Base-by-base conservation (phyloP, 1,284 basidiomycete genomes). In the Athelia psychrophila region DNA sequence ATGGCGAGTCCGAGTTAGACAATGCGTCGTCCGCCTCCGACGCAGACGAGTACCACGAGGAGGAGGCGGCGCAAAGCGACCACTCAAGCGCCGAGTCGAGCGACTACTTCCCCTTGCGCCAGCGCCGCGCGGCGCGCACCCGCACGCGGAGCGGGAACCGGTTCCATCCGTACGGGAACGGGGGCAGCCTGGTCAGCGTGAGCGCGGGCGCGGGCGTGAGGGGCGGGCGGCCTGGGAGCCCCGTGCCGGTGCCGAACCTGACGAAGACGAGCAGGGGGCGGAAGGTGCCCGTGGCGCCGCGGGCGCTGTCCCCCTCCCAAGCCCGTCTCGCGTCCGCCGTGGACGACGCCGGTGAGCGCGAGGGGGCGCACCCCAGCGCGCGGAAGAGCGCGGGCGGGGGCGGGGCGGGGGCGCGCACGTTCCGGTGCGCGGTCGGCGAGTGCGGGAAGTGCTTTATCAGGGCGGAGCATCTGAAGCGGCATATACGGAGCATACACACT, bases 231-330 rank as follows among this genome's bases (percentile, higher is more conserved):
- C n/a, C n/a, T n/a, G n/a, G n/a, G n/a, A n/a, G n/a, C n/a, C 87
- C 86, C 1, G 72, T 86, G 15, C 85, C 87, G 8, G 77, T 88
- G 19, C 86, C 86, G 33, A 81, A 88, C 61, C 68, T 91, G 46
- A 88, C 80, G 54, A 91, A 90, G 76, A 89, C 86, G 68, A 87
- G 84, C 52, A 75, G 88, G 3, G 88, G 88, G 10, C 75, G 88
- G 40, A 83, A 84, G 54, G 88, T 91, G 9, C 88, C 88, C 2
- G n/a, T n/a, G n/a, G n/a, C n/a, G n/a, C n/a, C n/a, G n/a, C n/a
- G n/a, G n/a, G n/a, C n/a, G n/a, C n/a, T n/a, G n/a, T 79, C 78
- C 3, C 66, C 58, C 61, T 68, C 30, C 19, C 58, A 60, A 6
- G 12, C 33, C 10, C 12, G n/a, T 12, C 33, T 35, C n/a, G 33